Percentiles rank a stretch among this genome's conserved stretches.
phyloP scores from a whole-genome alignment of 768 basidiomycete genomes.

The Tulasnella sp. region DNA sequence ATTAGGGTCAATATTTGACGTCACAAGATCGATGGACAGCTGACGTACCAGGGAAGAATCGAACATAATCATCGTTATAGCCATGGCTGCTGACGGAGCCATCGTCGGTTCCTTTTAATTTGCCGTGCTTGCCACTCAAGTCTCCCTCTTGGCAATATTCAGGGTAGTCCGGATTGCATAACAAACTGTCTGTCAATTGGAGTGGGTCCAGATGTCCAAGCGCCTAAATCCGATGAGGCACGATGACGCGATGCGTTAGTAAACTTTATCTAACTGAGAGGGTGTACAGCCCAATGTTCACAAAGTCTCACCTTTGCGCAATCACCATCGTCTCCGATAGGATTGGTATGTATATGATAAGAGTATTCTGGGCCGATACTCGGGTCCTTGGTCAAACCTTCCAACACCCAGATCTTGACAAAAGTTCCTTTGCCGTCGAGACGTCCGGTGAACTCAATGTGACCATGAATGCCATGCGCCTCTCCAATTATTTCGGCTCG shows the following conservation, averaged over 20 bases:
- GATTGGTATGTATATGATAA: slow-evolving; percentile 15
- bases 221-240: neutral
- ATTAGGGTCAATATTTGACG: neutral
- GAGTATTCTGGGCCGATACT: neutral
- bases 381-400: neutral
- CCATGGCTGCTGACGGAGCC: neutral
- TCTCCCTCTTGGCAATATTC: slow-evolving; percentile 9
- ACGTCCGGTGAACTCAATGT: slow-evolving; percentile 8
- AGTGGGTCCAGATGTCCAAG: slow-evolving; percentile 12
- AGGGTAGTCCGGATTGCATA: slow-evolving; percentile 12
- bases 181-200: neutral
- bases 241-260: neutral
- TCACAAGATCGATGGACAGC: no score
- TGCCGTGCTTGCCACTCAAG: slow-evolving; percentile 12
- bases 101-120: neutral
- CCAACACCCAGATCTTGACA: slow-evolving; percentile 1
- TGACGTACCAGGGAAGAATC: slow-evolving; percentile 12
- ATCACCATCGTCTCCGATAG: slow-evolving; percentile 5
- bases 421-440: neutral
- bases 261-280: neutral
- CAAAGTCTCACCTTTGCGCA: slow-evolving; percentile 12
- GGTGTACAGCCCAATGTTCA: no score
- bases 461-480: neutral
- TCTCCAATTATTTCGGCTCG: no score
- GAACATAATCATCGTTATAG: neutral